phyloP scores from a whole-genome alignment of 768 basidiomycete genomes.

The Kwoniella pini region DNA sequence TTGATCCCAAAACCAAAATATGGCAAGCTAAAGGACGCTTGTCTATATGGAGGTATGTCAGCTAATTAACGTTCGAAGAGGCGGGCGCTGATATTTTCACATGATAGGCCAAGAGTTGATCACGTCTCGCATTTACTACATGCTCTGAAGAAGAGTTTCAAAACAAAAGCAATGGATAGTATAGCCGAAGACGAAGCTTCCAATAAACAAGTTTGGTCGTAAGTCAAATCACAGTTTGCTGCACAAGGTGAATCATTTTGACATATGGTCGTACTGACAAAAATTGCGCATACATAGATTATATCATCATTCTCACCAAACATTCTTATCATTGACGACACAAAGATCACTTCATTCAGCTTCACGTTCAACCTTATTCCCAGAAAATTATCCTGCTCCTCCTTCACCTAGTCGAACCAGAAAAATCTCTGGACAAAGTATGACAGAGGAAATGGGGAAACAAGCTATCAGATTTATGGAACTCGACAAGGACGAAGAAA shows the following conservation, averaged over 20 bases:
- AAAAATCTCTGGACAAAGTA: constrained; percentile 21
- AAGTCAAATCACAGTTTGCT: constrained; percentile 7
- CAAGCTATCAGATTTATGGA: constrained; percentile 30
- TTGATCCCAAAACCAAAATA: constrained; percentile 44
- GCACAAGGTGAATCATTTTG: no score
- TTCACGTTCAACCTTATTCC: constrained; percentile 21
- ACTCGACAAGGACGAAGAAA: constrained; percentile 24
- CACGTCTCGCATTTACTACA: constrained; percentile 43
- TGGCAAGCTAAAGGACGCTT: constrained; percentile 37
- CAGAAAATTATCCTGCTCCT: not conserved
- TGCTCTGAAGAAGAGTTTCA: constrained; percentile 38
- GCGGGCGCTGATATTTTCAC: no score
- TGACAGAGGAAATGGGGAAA: constrained; percentile 14
- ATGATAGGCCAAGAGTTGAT: constrained; percentile 34
- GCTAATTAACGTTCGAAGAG: not conserved
- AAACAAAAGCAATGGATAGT: constrained; percentile 15
- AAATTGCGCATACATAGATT: constrained; percentile 21
- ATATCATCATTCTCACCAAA: constrained; percentile 42
- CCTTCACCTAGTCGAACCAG: constrained; percentile 14
- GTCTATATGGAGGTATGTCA: constrained; percentile 35
- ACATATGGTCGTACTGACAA: no score
- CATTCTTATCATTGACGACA: constrained; percentile 42
- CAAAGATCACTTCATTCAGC: constrained; percentile 34
- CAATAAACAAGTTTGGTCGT: constrained; percentile 48
- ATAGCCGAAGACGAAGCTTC: constrained; percentile 39